Percentiles rank a stretch among this genome's conserved stretches.
phyloP scores from a whole-genome alignment of 352 stramenopile species.

The Globisporangium uncinulatum region DNA sequence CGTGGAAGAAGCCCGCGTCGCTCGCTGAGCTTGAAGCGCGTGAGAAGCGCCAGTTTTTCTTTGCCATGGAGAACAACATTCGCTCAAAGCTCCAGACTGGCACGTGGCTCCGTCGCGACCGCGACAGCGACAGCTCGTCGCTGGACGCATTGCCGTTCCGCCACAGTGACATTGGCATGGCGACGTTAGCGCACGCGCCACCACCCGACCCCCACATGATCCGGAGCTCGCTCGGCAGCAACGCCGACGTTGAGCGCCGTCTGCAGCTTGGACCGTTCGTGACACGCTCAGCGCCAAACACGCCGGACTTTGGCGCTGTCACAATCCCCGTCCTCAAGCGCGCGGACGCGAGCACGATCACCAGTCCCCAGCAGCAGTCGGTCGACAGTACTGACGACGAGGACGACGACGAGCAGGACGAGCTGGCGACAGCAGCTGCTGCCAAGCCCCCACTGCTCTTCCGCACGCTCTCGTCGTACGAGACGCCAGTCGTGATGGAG shows the following conservation, averaged over 20 bases:
- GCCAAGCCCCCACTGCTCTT: conserved; percentile 53
- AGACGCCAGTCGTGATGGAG: conserved; percentile 62
- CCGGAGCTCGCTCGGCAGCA: conserved; percentile 28
- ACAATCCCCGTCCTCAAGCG: conserved; percentile 3
- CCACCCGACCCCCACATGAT: background rate
- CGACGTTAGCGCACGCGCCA: background rate
- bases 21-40: conserved; percentile 73
- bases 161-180: conserved; percentile 17
- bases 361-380: conserved; percentile 19
- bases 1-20: conserved; percentile 94
- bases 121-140: conserved; percentile 13
- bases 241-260: conserved; percentile 17
- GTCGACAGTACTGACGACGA: conserved; percentile 30
- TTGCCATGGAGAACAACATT: conserved; percentile 96
- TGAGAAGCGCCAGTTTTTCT: conserved; percentile 90
- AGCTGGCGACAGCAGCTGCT: conserved; percentile 9
- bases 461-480: conserved; percentile 72
- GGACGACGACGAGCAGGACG: conserved; percentile 27
- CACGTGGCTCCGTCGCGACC: conserved; percentile 43
- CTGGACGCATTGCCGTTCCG: conserved; percentile 2
- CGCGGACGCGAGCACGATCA: conserved; percentile 9
- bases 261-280: conserved; percentile 12
- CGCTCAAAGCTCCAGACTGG: conserved; percentile 70
- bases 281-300: conserved; percentile 42
- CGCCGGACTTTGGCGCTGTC: conserved; percentile 26